Conservation (phyloP, 805 yeast genomes). For the Zygosaccharomyces siamensis region DNA sequence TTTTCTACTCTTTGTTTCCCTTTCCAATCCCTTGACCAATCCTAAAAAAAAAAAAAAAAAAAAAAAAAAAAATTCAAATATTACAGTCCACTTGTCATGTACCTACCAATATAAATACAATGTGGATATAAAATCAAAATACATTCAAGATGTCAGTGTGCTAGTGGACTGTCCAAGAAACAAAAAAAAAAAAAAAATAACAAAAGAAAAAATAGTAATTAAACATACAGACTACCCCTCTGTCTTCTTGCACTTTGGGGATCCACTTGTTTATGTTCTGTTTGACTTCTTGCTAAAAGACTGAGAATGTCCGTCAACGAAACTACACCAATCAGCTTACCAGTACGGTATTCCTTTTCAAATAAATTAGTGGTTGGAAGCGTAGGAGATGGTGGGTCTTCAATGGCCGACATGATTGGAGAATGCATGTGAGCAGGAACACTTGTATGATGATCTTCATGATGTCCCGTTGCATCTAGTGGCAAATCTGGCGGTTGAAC, state of each 20-base stretch:
- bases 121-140: too few relatives aligned
- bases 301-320: constrained; percentile 88
- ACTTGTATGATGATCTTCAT: constrained; percentile 26
- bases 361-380: constrained; percentile 27
- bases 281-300: constrained; percentile 56
- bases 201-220: not conserved
- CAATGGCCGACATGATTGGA: constrained; percentile 25
- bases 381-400: constrained; percentile 20
- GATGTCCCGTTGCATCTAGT: constrained; percentile 12
- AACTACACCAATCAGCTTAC: constrained; percentile 84
- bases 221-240: constrained; percentile 51
- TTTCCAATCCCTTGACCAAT: too few relatives aligned
- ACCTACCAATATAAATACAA: too few relatives aligned
- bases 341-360: constrained; percentile 55
- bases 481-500: constrained; percentile 52
- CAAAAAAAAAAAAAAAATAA: not conserved
- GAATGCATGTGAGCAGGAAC: constrained; percentile 15
- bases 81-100: not conserved
- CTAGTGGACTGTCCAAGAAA: too few relatives aligned
- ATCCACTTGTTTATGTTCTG: constrained; percentile 69
- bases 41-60: too few relatives aligned
- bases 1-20: too few relatives aligned
- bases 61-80: not conserved
- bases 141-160: too few relatives aligned
- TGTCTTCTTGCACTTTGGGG: constrained; percentile 86